Conservation (phyloP, 2,329 filamentous ascomycete species). For the Fusarium anthophilum region DNA sequence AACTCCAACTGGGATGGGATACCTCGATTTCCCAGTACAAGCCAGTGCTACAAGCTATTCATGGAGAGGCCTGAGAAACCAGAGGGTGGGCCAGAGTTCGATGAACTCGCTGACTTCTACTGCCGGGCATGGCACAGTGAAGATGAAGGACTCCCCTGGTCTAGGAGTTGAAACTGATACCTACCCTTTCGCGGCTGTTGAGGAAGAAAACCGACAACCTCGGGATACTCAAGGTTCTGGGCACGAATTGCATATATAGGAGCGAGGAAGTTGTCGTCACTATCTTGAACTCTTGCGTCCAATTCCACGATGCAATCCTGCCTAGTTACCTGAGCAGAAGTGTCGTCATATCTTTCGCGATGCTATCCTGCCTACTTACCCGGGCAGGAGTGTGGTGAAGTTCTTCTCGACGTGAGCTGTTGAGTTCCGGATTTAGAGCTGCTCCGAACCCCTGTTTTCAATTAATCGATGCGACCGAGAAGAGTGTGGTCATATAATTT, state of each 20-base stretch:
- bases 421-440: conserved; percentile 78
- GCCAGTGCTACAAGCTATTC: not conserved
- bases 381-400: conserved; percentile 89
- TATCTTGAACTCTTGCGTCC: conserved; percentile 74
- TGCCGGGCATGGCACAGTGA: not conserved
- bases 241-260: no score
- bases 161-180: not conserved
- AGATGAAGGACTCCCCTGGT: no score
- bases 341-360: conserved; percentile 74
- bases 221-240: not conserved
- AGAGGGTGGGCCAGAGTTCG: not conserved
- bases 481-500: no score
- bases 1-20: not conserved
- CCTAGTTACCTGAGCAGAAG: conserved; percentile 78
- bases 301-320: conserved; percentile 82
- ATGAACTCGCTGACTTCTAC: not conserved
- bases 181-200: not conserved
- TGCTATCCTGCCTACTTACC: conserved; percentile 79
- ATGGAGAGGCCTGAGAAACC: not conserved
- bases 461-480: no score
- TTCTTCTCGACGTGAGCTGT: conserved; percentile 79
- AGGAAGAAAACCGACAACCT: not conserved
- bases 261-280: conserved; percentile 75
- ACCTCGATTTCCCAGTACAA: not conserved
- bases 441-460: conserved; percentile 41